Conservation (phyloP, 331 rosid species). For the Malus hybrid region DNA sequence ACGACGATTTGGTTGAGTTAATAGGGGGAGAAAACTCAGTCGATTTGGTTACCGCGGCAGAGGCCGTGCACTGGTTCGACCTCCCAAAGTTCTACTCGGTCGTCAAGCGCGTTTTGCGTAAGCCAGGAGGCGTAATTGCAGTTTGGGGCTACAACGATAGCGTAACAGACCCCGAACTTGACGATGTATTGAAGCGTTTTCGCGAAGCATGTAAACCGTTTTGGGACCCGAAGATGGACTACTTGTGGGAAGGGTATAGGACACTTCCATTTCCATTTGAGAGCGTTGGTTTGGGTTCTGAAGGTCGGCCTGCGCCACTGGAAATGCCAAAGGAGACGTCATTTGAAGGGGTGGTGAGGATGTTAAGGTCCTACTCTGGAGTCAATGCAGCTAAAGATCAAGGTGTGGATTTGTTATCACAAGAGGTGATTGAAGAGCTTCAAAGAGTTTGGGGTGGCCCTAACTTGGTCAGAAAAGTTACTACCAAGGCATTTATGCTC, state of each 20-base stretch:
- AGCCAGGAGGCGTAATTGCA: constrained; percentile 20
- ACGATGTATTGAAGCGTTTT: background rate
- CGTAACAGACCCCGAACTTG: constrained; percentile 5
- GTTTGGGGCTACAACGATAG: constrained; percentile 14
- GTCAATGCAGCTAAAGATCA: constrained; percentile 13
- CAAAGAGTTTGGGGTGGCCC: constrained; percentile 20
- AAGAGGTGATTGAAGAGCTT: constrained; percentile 6
- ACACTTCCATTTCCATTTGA: constrained; percentile 24
- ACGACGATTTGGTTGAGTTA: constrained; percentile 10
- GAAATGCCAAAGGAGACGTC: constrained; percentile 14
- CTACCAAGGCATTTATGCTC: constrained; percentile 16
- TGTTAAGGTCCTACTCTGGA: constrained; percentile 20
- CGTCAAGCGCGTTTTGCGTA: constrained; percentile 5
- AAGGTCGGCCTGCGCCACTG: constrained; percentile 12
- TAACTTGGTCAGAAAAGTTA: constrained; percentile 4
- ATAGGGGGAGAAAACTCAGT: constrained; percentile 23
- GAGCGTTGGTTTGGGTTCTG: constrained; percentile 18
- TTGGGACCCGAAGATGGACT: background rate
- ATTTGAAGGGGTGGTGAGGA: constrained; percentile 1
- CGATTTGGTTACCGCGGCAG: constrained; percentile 16
- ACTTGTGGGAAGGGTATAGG: constrained; percentile 7
- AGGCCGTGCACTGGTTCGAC: constrained; percentile 28
- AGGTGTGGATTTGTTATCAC: constrained; percentile 21
- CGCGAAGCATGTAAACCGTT: background rate
- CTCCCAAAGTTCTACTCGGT: constrained; percentile 13